These are phyloP conservation scores for Myrica gale DNA, from an alignment of 306 rosid species.

Conservation along the genomic window DNA sequence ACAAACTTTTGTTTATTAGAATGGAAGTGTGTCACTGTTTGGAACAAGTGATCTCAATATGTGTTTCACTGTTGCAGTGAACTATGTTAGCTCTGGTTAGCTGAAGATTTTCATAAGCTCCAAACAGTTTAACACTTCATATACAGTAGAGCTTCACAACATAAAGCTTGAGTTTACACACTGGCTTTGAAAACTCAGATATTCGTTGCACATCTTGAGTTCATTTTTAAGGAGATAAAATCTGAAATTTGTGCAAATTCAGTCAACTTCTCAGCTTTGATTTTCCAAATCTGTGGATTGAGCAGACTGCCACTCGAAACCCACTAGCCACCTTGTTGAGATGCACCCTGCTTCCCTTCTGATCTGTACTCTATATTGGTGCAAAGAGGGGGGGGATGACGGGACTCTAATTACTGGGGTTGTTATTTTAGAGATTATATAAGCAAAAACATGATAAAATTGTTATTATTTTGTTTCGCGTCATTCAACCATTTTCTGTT, in stretches of 20 bases:
- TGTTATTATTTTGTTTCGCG: not conserved
- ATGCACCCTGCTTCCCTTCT: not conserved
- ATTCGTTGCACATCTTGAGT: not conserved
- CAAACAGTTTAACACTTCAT: not conserved
- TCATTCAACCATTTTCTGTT: not conserved
- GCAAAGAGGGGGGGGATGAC: not conserved
- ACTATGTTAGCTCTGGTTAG: not conserved
- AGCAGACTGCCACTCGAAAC: not conserved
- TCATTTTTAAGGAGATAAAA: not conserved
- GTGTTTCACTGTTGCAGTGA: not conserved
- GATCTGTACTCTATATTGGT: not conserved
- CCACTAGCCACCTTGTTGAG: not conserved
- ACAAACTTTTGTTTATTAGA: too few relatives aligned
- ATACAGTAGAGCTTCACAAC: not conserved
- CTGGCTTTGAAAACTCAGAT: not conserved
- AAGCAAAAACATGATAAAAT: not conserved
- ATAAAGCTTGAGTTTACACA: not conserved
- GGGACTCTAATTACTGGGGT: not conserved
- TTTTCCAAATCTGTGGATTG: not conserved
- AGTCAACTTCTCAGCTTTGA: not conserved
- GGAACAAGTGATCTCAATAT: not conserved
- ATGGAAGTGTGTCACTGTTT: too few relatives aligned
- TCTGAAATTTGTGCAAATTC: not conserved
- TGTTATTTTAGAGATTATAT: not conserved
- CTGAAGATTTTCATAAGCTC: not conserved